Evolutionary conservation across 371 early-diverging fungal genomes (phyloP), one percentile per base, ranked within the genome.

Genomic region (Dinochytrium kinnereticum): DNA sequence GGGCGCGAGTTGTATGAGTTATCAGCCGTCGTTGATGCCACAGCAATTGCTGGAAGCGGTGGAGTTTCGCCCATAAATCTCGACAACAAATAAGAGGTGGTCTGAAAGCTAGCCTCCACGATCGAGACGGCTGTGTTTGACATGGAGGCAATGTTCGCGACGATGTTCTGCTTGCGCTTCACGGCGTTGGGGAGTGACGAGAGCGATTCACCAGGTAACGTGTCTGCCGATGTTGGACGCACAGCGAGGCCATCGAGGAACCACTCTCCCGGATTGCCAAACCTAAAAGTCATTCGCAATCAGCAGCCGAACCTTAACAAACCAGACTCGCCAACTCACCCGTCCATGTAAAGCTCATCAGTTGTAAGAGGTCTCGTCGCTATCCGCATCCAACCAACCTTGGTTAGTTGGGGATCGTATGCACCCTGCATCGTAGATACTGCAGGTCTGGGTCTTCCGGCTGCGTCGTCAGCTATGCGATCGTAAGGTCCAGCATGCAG

Each of bases 361-460:
- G 61, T 34, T 1, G 75, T 53, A 26, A 81, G 66, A 24, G 70
- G 55, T 30, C 40, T 50, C 2, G 59, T 49, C 2, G 82, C 71
- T 1, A 81, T 51, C 10, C 78, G 72, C 64, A 83, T 57, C 81
- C 81, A 83, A 19, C 83, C 83, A 30, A 75, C 57, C 59, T 71
- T 73, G 34, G 50, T 57, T 21, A 79, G 59, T 36, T 80, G 76
- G 31, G 79, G 75, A 57, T 78, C 78, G 31, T 71, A 69, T 51
- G 44, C 19, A 5, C 15, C 69, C 49, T 24, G 44, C 51, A 28
- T 67, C 51, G 33, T 5, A 40, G 2, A 24, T 7, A 37, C 33
- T 5, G 26, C 64, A 64, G 10, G 57, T 24, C 7, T 57, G 55
- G 55, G 26, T 26, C 26, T n/a, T 24, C 34, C 24, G 15, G 5